These are phyloP conservation scores for Chlorella sorokiniana DNA, from an alignment of 139 green algal species.

Conservation along the genomic window DNA sequence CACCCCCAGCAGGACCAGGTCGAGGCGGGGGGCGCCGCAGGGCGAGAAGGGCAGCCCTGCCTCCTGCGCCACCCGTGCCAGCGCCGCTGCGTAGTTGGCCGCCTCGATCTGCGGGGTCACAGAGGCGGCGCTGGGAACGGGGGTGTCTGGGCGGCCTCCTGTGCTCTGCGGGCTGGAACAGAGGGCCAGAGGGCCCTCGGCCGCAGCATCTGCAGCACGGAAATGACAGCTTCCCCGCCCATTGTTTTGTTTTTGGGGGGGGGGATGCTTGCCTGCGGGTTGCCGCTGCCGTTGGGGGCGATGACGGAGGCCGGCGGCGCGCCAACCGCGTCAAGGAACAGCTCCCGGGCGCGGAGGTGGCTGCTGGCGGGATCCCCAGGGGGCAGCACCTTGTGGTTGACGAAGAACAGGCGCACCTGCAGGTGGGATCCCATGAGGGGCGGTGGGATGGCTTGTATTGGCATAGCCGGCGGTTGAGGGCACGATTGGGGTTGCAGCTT, in stretches of 20 bases:
- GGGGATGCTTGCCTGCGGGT: no score
- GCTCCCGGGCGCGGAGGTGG: slow-evolving; percentile 64
- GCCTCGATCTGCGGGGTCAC: background rate
- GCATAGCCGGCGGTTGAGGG: background rate
- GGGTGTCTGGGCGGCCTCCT: background rate
- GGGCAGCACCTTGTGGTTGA: slow-evolving; percentile 82
- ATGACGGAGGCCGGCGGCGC: background rate
- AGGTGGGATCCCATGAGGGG: slow-evolving; percentile 20
- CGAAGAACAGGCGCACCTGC: slow-evolving; percentile 75
- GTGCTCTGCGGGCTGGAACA: background rate
- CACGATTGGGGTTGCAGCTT: no score
- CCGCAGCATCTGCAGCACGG: no score
- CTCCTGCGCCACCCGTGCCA: slow-evolving; percentile 53
- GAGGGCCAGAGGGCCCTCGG: no score
- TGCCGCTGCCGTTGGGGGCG: background rate
- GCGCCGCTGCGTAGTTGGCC: background rate
- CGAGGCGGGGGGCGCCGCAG: slow-evolving; percentile 71
- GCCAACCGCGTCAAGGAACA: slow-evolving; percentile 52
- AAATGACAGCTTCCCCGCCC: no score
- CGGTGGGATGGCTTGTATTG: background rate
- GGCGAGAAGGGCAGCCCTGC: slow-evolving; percentile 48
- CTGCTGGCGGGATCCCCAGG: slow-evolving; percentile 68
- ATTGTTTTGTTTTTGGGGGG: no score
- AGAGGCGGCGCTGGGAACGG: background rate
- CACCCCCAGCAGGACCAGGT: slow-evolving; percentile 87